A percentile compares a stretch with the other conserved stretches of the same genome.
Conservation (phyloP, 140 eudicot species). For the Senecio squalidus region DNA sequence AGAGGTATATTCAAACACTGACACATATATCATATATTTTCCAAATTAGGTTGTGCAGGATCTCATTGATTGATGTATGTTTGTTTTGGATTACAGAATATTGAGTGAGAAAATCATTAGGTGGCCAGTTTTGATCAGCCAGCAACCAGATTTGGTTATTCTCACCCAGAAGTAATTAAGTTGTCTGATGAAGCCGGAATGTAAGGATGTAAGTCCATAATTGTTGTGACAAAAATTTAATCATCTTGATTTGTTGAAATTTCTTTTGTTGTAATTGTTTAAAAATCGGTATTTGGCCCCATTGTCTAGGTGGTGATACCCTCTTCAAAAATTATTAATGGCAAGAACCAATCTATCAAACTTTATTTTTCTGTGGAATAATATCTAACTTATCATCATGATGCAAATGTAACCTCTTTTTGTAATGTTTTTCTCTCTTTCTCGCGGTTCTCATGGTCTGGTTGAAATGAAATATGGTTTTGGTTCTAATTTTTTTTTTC, state of each 20-base stretch:
- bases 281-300: background rate
- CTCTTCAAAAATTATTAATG: background rate
- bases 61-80: background rate
- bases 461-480: background rate
- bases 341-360: background rate
- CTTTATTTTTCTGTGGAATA: background rate
- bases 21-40: background rate
- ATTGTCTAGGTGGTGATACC: background rate
- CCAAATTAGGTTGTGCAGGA: background rate
- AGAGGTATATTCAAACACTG: slow-evolving; percentile 2
- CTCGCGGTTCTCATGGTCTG: background rate
- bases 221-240: background rate
- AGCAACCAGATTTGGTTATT: background rate
- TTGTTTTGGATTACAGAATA: background rate
- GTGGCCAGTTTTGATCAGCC: background rate
- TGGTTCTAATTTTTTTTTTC: too few relatives aligned
- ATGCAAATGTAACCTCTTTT: background rate
- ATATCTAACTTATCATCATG: background rate
- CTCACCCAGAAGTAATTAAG: background rate
- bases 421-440: background rate
- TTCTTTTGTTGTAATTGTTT: background rate
- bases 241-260: background rate
- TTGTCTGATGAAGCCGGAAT: background rate
- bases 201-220: slow-evolving; percentile 1
- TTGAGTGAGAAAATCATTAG: background rate